A percentile compares a stretch with the other conserved stretches of the same genome.
Evolutionary conservation across 495 filamentous ascomycete genomes (phyloP).

Genomic region (Trichoderma gamsii): DNA sequence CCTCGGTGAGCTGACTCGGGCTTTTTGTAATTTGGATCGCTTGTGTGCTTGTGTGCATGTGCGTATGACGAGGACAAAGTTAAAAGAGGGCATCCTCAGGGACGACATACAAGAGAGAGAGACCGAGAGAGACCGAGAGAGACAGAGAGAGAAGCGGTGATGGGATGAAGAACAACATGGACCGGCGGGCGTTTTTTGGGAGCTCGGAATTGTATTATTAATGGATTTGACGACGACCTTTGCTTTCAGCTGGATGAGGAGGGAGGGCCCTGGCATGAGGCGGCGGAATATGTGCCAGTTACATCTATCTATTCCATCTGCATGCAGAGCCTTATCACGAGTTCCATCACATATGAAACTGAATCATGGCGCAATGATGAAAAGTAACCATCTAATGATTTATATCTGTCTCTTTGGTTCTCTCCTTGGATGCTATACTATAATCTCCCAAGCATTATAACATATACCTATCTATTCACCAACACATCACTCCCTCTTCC

Average conservation of each 20-base stretch:
- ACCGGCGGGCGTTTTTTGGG: constrained; percentile 3
- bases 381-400: not conserved
- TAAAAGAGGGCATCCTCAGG: not conserved
- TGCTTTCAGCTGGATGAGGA: not conserved
- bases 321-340: not conserved
- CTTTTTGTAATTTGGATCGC: not conserved
- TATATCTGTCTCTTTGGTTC: not conserved
- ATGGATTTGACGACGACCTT: not conserved
- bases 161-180: not conserved
- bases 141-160: not conserved
- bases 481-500: constrained; percentile 58
- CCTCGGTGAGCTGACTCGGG: not conserved
- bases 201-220: not conserved
- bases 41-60: not conserved
- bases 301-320: not conserved
- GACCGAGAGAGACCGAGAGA: not conserved
- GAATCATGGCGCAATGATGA: not conserved
- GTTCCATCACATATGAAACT: not conserved
- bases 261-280: not conserved
- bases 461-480: not conserved
- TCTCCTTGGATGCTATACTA: no score
- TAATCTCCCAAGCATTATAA: no score
- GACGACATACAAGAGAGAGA: not conserved
- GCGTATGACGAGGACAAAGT: not conserved
- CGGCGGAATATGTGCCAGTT: not conserved